A percentile compares a stretch with the other conserved stretches of the same genome.
These are phyloP conservation scores for Plasmodium inui DNA, from an alignment of 169 alveolate genomes.

Conservation along the genomic window DNA sequence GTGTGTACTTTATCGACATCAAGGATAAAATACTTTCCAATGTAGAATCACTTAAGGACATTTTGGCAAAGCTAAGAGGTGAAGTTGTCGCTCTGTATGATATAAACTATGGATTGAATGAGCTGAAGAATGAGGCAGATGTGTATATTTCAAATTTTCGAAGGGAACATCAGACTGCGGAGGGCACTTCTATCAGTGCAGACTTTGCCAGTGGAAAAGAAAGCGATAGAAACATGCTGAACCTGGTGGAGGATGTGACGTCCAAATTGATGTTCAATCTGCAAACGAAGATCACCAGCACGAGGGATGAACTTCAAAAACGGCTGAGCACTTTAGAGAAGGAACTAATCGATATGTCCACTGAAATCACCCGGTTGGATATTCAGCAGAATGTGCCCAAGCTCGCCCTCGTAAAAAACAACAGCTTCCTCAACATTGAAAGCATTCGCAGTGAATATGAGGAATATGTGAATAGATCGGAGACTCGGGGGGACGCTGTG, in stretches of 20 bases:
- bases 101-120: conserved; percentile 1
- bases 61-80: not conserved
- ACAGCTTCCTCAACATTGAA: conserved; percentile 13
- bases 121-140: conserved; percentile 10
- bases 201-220: not conserved
- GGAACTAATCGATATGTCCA: conserved; percentile 1
- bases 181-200: not conserved
- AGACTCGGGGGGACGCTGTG: not conserved
- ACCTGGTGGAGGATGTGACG: not conserved
- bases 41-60: not conserved
- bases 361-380: conserved; percentile 14
- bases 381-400: not conserved
- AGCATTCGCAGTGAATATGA: conserved; percentile 18
- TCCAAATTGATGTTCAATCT: not conserved
- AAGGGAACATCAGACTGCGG: not conserved
- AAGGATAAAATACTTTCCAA: not conserved
- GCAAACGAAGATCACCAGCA: not conserved
- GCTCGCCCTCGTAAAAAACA: not conserved
- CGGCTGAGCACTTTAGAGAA: not conserved
- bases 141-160: not conserved
- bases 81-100: not conserved
- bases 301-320: conserved; percentile 22
- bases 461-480: not conserved
- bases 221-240: not conserved
- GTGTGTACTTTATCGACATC: conserved; percentile 2